Base-by-base conservation (phyloP, 73 alveolate genomes). In the Diophrys sp. region DNA sequence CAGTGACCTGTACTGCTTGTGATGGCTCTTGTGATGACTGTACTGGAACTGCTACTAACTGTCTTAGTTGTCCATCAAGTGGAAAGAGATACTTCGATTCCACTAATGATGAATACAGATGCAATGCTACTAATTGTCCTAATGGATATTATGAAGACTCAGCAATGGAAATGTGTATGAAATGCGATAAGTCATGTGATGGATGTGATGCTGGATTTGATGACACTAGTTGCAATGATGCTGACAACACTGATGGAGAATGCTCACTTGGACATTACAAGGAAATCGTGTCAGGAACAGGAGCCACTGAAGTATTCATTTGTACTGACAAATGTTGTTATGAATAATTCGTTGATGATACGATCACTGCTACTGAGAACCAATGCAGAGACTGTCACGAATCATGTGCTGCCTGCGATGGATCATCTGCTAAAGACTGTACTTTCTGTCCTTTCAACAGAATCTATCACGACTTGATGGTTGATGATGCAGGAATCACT, bases 391-490 rank as follows among this genome's bases (percentile, higher is more conserved):
- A 44, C 62, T 44, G 62, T 18, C 62, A 44, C 18, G n/a, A 44
- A 5, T 44, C 62, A 44, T 44, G 62, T 44, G 62, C 62, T 44
- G 62, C n/a, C 18, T 44, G 62, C 18, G 62, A 44, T 44, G 62
- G 62, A 44, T 11, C 5, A 44, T 44, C 5, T 18, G n/a, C 62
- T 11, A 11, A 44, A 5, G n/a, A 44, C 5, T 44, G 62, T 44
- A 44, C 62, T 11, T 44, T 44, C 62, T 44, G 62, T 44, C 62
- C 62, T 44, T 44, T 44, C 62, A 44, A 44, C 62, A 44, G 62
- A 44, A 44, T 44, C 18, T 44, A 44, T 44, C 62, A 44, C 18
- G 62, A 44, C 18, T 44, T 44, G 18, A 44, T 18, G 18, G 62
- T 18, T 44, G n/a, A 5, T 44, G 5, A 44, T 11, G 62, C 62